Conservation (phyloP, 345 rosid genomes). For the Leavenworthia alabamica region DNA sequence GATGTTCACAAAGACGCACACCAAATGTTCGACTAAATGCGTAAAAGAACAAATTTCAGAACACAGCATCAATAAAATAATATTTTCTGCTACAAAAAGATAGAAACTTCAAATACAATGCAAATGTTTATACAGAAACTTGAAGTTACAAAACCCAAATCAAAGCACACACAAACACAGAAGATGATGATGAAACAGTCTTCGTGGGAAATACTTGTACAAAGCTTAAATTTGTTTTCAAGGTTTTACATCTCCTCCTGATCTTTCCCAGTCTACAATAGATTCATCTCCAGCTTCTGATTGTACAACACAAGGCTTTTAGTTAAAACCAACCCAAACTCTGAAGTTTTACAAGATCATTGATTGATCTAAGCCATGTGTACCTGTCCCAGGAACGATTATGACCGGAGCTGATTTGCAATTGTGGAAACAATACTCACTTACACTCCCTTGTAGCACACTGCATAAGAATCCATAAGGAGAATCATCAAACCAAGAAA, state of each 20-base stretch:
- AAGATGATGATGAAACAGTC: background rate
- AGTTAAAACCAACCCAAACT: background rate
- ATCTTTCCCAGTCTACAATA: conserved; percentile 26
- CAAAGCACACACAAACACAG: background rate
- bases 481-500: background rate
- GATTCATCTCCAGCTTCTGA: conserved; percentile 40
- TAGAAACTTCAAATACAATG: background rate
- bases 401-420: conserved; percentile 75
- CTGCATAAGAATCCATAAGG: conserved; percentile 32
- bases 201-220: background rate
- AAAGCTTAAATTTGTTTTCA: background rate
- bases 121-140: conserved; percentile 6
- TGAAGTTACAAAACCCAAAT: conserved; percentile 4
- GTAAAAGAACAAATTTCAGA: background rate
- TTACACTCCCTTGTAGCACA: conserved; percentile 67
- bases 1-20: background rate
- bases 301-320: background rate
- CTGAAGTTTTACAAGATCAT: background rate
- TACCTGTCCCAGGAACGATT: conserved; percentile 81
- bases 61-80: background rate
- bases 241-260: conserved; percentile 19
- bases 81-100: background rate
- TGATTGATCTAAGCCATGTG: background rate
- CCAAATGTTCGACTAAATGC: conserved; percentile 7
- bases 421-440: conserved; percentile 76